Percentiles rank a stretch among this genome's conserved stretches.
phyloP scores from a whole-genome alignment of 2,329 filamentous ascomycete genomes.

The Epichloe gansuensis region DNA sequence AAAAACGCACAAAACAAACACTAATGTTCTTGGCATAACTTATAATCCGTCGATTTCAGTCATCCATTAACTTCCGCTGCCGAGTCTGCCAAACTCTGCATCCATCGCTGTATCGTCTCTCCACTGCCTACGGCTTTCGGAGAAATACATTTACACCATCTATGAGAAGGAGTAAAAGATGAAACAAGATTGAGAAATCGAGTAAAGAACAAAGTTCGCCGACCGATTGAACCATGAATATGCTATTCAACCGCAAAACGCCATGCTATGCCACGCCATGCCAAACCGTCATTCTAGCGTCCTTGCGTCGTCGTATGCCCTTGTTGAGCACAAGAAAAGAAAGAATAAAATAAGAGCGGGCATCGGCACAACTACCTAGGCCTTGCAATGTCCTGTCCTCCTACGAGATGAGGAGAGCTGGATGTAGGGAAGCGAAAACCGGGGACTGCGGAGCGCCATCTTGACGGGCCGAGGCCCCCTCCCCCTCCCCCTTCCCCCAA shows the following conservation, averaged over 20 bases:
- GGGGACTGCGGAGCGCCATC: too few species aligned
- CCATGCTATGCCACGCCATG: not conserved
- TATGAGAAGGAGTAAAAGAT: not conserved
- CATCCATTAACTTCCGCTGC: conserved; percentile 1
- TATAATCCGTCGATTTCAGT: not conserved
- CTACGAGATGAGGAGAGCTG: too few species aligned
- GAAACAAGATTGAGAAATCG: not conserved
- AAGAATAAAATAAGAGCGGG: not conserved
- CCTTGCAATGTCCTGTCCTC: too few species aligned
- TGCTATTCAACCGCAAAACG: conserved; percentile 2
- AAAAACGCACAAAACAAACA: not conserved
- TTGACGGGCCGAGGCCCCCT: too few species aligned
- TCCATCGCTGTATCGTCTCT: conserved; percentile 4
- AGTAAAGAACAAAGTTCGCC: not conserved
- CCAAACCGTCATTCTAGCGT: not conserved
- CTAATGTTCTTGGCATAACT: not conserved
- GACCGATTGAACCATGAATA: not conserved
- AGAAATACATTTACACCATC: conserved; percentile 7
- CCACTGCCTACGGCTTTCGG: conserved; percentile 1
- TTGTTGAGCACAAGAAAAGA: not conserved
- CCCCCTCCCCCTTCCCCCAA: too few species aligned
- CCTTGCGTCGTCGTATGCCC: not conserved
- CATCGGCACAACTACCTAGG: too few species aligned
- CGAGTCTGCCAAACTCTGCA: not conserved
- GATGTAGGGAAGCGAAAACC: too few species aligned